Evolutionary conservation across 208 protist genomes (phyloP), one percentile per base, ranked within the genome.

Genomic region (Acanthamoeba lenticulata): DNA sequence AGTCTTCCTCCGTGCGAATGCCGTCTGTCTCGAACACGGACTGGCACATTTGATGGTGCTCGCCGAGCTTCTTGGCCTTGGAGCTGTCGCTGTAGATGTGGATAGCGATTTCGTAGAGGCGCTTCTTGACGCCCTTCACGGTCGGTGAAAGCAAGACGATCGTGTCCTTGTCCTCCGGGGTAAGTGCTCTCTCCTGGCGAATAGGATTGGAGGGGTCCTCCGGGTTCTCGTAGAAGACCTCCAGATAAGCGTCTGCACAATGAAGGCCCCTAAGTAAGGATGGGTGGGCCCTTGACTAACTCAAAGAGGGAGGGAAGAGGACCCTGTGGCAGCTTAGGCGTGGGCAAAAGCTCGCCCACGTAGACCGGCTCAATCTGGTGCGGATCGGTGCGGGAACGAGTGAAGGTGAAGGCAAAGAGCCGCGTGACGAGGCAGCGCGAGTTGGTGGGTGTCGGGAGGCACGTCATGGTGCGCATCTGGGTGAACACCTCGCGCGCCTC

Each of bases 21-120:
- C 38, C 7, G 49, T 90, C 81, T 1, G 81, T 90, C n/a, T 90
- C 81, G 49, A 90, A 67, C 4, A 65, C 49, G 29, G 81, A 90
- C 52, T 90, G 44, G 81, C 81, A 90, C 49, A 90, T 57, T 47
- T 90, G 81, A 47, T 90, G 81, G 38, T 90, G 81, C 81, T 90
- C 81, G 24, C 81, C 81, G 3, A 90, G 27, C 49, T 67, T 67
- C 81, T 57, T 55, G 45, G 47, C 29, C 52, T 90, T 90, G 81
- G 34, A 47, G 3, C 29, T 38, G 49, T 90, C 81, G 24, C 9
- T 65, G 52, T 90, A 90, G 52, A 90, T 32, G 49, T 65, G 81
- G 81, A 90, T 90, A 29, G 52, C 81, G 15, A 90, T 57, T 21
- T 90, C 81, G 52, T 90, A 90, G 27, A 90, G 29, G 3, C 81